Base-by-base conservation (phyloP, 176 grass and related monocot genomes). In the Sorghum bicolor region DNA sequence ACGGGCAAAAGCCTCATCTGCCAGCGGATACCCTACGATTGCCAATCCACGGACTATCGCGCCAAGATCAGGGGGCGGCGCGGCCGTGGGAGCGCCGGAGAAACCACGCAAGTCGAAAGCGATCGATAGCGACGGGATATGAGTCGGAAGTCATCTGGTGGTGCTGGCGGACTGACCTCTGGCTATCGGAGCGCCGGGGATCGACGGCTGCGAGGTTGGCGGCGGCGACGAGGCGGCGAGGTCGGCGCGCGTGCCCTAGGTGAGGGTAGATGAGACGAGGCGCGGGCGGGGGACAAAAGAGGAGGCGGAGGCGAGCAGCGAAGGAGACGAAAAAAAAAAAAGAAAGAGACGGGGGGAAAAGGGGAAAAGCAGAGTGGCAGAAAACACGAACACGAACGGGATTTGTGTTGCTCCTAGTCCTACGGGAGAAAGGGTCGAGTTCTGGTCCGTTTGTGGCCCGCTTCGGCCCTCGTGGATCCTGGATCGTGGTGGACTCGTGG, bases 171-270 rank as follows among this genome's bases (percentile, higher is more conserved):
- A 30, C 67, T 58, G 65, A 86, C 83, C 88, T 83, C 16, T 11
- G 79, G 58, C 74, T 67, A 85, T 85, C 77, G 64, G 29, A 45
- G 37, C 11, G 76, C 36, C n/a, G 22, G 50, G 61, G 73, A 70
- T 77, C 64, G 74, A 38, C 24, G 41, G 78, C 50, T 40, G 4
- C 22, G 58, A 15, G 70, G 50, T 64, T 82, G 52, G 13, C 68
- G 12, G 75, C 15, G 47, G 67, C n/a, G 65, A 75, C 13, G 44
- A 47, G 64, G 25, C 74, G 79, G n/a, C 37, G 86, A 38, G 67
- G 64, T n/a, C 33, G 57, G 58, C 70, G 86, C 19, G 76, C 17
- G 32, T 78, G 72, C 83, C 88, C 88, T 86, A 90, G 88, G 64
- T 41, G 52, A 76, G 78, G 75, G 39, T 74, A 65, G 77, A 52